Percentiles rank a stretch among this genome's conserved stretches.
Evolutionary conservation across 331 rosid genomes (phyloP).

Genomic region (Pyrus hybrid): DNA sequence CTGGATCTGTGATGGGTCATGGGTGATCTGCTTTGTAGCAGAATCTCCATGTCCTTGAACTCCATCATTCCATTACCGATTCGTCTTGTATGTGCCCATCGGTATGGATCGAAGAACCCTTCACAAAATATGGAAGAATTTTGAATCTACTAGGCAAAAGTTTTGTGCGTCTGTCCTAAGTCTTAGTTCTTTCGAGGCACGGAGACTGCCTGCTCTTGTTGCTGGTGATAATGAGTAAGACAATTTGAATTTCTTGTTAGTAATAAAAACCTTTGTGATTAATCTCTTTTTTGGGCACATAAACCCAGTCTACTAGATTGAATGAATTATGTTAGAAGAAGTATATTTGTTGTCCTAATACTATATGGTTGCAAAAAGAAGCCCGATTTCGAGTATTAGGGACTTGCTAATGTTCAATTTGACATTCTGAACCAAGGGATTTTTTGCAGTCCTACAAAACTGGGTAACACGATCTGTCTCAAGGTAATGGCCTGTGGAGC

Average conservation of each 20-base stretch:
- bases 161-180: not conserved
- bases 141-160: not conserved
- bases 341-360: not conserved
- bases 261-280: not conserved
- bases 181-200: slow-evolving; percentile 9
- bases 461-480: slow-evolving; percentile 15
- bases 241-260: slow-evolving; percentile 6
- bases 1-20: slow-evolving; percentile 15
- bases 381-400: slow-evolving; percentile 4
- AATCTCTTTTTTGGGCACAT: slow-evolving; percentile 1
- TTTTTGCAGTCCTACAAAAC: slow-evolving; percentile 17
- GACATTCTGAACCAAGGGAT: slow-evolving; percentile 2
- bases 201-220: not conserved
- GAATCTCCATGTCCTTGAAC: slow-evolving; percentile 5
- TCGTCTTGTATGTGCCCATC: not conserved
- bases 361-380: not conserved
- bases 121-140: slow-evolving; percentile 7
- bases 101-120: slow-evolving; percentile 6
- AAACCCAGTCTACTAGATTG: not conserved
- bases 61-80: slow-evolving; percentile 1
- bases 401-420: slow-evolving; percentile 7
- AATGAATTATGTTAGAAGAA: slow-evolving; percentile 8
- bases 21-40: slow-evolving; percentile 7
- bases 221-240: slow-evolving; percentile 1
- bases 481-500: slow-evolving; percentile 28